These are phyloP conservation scores for Ochetophila trinervis DNA, from an alignment of 306 rosid species.

Conservation along the genomic window DNA sequence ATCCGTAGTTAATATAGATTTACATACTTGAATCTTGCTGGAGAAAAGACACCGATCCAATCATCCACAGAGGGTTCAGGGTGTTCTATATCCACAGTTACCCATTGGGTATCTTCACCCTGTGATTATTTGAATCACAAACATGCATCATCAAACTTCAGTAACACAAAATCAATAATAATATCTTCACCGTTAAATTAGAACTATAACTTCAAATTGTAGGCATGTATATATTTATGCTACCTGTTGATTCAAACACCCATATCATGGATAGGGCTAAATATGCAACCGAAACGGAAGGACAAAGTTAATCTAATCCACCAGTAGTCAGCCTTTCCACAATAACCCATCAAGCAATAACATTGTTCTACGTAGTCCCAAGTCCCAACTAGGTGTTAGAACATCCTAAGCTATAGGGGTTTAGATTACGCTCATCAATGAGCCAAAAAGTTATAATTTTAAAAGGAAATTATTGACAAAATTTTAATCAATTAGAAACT, in stretches of 20 bases:
- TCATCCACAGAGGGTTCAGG: constrained; percentile 48
- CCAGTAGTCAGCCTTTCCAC: no score
- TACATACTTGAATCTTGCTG: constrained; percentile 63
- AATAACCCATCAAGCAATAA: background rate
- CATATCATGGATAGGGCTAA: background rate
- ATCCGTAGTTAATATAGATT: constrained; percentile 10
- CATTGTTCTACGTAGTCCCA: no score
- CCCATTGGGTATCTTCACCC: constrained; percentile 75
- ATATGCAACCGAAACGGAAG: no score
- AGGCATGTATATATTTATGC: background rate
- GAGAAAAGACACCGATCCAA: constrained; percentile 81
- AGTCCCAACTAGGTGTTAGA: no score
- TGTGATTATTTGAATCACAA: constrained; percentile 27
- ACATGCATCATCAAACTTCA: constrained; percentile 3
- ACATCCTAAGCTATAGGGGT: no score
- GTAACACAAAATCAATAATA: background rate
- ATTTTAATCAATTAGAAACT: no score
- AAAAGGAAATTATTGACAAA: no score
- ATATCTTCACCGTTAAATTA: background rate
- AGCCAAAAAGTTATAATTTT: no score
- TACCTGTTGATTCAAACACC: background rate
- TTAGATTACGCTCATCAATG: no score
- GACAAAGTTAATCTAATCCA: no score
- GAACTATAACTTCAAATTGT: background rate
- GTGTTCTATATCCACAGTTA: constrained; percentile 41